A percentile compares a stretch with the other conserved stretches of the same genome.
Conservation (phyloP, 257 asterid species). For the Solanum ossicruentum region DNA sequence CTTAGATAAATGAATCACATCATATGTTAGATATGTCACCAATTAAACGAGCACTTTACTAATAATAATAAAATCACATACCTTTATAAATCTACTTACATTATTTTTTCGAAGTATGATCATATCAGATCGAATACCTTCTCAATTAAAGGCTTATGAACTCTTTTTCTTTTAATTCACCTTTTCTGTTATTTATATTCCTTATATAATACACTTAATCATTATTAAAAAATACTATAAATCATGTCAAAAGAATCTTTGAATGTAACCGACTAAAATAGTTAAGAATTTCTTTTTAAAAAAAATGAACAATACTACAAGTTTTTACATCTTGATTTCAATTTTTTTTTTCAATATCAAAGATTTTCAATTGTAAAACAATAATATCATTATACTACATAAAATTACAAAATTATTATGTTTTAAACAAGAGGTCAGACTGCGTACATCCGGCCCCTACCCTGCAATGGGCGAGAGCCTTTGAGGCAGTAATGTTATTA, state of each 20-base stretch:
- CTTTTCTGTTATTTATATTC: no score
- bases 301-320: not conserved
- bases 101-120: not conserved
- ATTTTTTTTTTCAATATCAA: not conserved
- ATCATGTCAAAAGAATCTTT: not conserved
- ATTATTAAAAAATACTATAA: no score
- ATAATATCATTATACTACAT: not conserved
- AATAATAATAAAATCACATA: not conserved
- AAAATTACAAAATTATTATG: no score
- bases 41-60: not conserved
- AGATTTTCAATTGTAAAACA: not conserved
- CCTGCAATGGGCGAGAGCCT: no score
- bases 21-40: not conserved
- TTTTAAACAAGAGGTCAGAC: no score
- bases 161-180: not conserved
- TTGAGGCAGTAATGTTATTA: no score
- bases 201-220: not conserved
- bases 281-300: not conserved
- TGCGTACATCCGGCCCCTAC: no score
- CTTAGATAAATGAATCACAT: not conserved
- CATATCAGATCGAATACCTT: not conserved
- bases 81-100: not conserved
- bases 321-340: not conserved
- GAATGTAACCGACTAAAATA: not conserved
- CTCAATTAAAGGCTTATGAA: not conserved